These are phyloP conservation scores for Saturnispora halmiae DNA, from an alignment of 805 yeast genomes.

Conservation along the genomic window DNA sequence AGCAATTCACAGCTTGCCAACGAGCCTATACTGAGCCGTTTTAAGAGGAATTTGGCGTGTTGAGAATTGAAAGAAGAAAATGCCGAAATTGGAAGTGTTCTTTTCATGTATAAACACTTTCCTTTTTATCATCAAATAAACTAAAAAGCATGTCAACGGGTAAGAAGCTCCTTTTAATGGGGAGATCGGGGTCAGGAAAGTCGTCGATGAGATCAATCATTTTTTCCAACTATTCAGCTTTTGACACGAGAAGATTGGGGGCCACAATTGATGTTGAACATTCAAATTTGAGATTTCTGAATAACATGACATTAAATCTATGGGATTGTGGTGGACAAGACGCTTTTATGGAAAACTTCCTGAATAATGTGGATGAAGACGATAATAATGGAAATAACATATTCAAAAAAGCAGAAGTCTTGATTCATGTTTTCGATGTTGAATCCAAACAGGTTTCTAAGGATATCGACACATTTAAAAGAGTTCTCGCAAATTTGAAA, in stretches of 20 bases:
- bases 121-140: background rate
- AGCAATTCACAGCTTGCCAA: too few species aligned
- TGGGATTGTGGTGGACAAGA: slow-evolving; percentile 99
- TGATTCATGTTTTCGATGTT: slow-evolving; percentile 93
- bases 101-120: too few species aligned
- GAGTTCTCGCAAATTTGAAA: slow-evolving; percentile 71
- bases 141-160: slow-evolving; percentile 26
- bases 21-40: too few species aligned
- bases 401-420: slow-evolving; percentile 89
- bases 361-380: slow-evolving; percentile 22
- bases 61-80: too few species aligned
- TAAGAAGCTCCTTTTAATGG: slow-evolving; percentile 62
- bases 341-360: slow-evolving; percentile 87
- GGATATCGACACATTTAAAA: slow-evolving; percentile 85
- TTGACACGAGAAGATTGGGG: slow-evolving; percentile 89
- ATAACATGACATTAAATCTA: slow-evolving; percentile 87
- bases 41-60: too few species aligned
- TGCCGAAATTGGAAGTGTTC: too few species aligned
- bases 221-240: slow-evolving; percentile 91
- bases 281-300: slow-evolving; percentile 83
- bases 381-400: slow-evolving; percentile 61
- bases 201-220: slow-evolving; percentile 96
- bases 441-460: slow-evolving; percentile 85
- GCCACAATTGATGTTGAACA: slow-evolving; percentile 99
- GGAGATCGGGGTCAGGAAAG: slow-evolving; percentile 95